Percentiles rank a stretch among this genome's conserved stretches.
Conservation (phyloP, 2,329 filamentous ascomycete genomes). For the Pleochaeta shiraiana region DNA sequence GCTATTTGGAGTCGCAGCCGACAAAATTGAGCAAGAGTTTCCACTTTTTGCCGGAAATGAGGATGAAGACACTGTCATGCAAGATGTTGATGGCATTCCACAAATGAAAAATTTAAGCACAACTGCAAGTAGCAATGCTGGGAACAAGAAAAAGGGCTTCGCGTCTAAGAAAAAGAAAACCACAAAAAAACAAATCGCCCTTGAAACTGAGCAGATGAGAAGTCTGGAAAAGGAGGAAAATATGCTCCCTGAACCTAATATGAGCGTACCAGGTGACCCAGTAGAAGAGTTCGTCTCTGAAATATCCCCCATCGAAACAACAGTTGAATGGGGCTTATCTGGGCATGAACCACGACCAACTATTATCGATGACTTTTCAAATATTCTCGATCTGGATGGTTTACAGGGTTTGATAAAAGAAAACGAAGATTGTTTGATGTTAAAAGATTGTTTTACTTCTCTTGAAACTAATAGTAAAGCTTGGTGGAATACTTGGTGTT, state of each 20-base stretch:
- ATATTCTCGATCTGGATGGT: conserved; percentile 47
- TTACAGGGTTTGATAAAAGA: conserved; percentile 49
- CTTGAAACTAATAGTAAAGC: conserved; percentile 25
- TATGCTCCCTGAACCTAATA: conserved; percentile 21
- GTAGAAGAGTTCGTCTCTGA: conserved; percentile 19
- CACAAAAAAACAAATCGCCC: conserved; percentile 25
- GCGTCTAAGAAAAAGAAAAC: conserved; percentile 48
- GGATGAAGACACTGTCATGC: conserved; percentile 28
- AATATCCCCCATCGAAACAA: conserved; percentile 20
- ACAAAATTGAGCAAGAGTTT: conserved; percentile 29
- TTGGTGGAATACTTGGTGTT: conserved; percentile 41
- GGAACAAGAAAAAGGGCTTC: conserved; percentile 36
- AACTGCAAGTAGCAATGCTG: conserved; percentile 20
- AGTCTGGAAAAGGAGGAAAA: conserved; percentile 31
- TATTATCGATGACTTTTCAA: conserved; percentile 39
- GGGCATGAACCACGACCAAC: conserved; percentile 35
- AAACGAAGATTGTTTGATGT: conserved; percentile 38
- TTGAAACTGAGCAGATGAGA: conserved; percentile 42
- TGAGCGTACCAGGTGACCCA: conserved; percentile 17
- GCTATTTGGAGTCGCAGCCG: conserved; percentile 42
- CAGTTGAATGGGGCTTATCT: conserved; percentile 37
- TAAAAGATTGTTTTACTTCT: conserved; percentile 28
- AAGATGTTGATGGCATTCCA: conserved; percentile 27
- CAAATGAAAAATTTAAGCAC: conserved; percentile 16
- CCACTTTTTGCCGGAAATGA: conserved; percentile 18